These are phyloP conservation scores for Nephelium lappaceum DNA, from an alignment of 345 rosid species.

Conservation along the genomic window DNA sequence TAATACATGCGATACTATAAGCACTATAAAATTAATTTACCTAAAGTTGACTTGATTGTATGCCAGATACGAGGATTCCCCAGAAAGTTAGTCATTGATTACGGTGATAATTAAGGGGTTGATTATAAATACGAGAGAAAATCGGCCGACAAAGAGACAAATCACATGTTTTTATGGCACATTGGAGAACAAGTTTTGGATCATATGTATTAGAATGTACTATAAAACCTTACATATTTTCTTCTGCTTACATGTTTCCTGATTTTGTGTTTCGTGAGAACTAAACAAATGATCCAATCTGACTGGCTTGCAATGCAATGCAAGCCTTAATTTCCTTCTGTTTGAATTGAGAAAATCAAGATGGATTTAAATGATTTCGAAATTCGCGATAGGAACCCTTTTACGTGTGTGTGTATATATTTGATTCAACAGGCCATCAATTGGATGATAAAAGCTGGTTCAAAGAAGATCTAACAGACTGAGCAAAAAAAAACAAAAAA, in stretches of 20 bases:
- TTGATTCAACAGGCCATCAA: too few relatives aligned
- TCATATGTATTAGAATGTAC: not conserved
- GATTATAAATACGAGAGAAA: not conserved
- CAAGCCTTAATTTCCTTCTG: not conserved
- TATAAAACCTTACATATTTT: not conserved
- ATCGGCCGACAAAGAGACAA: conserved; percentile 20
- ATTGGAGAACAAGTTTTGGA: conserved; percentile 4
- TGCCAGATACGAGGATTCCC: not conserved
- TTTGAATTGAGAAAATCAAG: conserved; percentile 1
- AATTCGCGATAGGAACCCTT: not conserved
- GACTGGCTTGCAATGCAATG: not conserved
- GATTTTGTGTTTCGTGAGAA: conserved; percentile 16
- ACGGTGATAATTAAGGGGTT: not conserved
- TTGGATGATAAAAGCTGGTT: too few relatives aligned
- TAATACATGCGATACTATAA: not conserved
- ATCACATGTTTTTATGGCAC: not conserved
- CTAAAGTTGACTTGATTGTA: not conserved
- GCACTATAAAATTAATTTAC: not conserved
- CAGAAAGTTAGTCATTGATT: not conserved
- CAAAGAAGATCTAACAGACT: too few relatives aligned
- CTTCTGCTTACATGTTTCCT: conserved; percentile 16
- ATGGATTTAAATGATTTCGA: not conserved
- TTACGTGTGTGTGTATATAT: too few relatives aligned
- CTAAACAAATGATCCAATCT: conserved; percentile 11
- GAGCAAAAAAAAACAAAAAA: too few relatives aligned